Percentiles rank a stretch among this genome's conserved stretches.
These are phyloP conservation scores for Fraxinus paxiana DNA, from an alignment of 305 asterid genomes.

Conservation along the genomic window DNA sequence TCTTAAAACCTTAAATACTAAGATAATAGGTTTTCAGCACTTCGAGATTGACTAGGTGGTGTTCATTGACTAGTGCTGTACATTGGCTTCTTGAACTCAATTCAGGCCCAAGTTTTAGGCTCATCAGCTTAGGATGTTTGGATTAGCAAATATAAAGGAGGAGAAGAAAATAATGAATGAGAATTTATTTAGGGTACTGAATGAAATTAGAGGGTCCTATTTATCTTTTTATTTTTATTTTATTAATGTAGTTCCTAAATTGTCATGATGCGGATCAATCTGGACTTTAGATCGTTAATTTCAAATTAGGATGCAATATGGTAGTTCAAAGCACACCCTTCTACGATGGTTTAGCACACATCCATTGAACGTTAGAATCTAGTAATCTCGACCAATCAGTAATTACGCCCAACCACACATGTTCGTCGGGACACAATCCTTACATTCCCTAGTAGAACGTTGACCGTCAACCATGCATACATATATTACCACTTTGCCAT, in stretches of 20 bases:
- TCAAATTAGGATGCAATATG: background rate
- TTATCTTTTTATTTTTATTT: background rate
- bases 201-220: background rate
- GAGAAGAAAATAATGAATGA: background rate
- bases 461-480: background rate
- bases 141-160: background rate
- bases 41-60: background rate
- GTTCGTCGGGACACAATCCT: background rate
- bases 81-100: background rate
- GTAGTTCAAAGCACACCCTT: background rate
- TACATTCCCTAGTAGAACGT: background rate
- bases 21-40: background rate
- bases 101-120: background rate
- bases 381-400: background rate
- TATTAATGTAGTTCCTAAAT: background rate
- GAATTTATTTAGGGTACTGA: background rate
- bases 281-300: background rate
- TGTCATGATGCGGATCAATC: background rate
- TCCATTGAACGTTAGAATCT: background rate
- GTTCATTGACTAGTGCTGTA: background rate
- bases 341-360: background rate
- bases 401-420: background rate
- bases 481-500: background rate
- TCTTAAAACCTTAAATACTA: slow-evolving; percentile 21
- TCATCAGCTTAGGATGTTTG: background rate